These are phyloP conservation scores for Aquilaria malaccensis DNA, from an alignment of 345 rosid species.

Conservation along the genomic window DNA sequence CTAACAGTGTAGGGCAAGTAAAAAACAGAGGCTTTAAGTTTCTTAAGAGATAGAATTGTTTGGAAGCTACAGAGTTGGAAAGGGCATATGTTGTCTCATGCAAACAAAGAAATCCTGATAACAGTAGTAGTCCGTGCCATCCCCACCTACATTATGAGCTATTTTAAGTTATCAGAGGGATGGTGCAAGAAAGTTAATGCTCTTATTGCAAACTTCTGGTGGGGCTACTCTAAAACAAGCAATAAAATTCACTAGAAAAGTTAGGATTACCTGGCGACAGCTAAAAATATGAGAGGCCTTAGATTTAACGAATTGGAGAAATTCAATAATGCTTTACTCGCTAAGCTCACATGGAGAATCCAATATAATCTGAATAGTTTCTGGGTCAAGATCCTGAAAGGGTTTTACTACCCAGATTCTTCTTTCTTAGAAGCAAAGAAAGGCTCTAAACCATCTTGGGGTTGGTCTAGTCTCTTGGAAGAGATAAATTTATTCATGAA, in stretches of 20 bases:
- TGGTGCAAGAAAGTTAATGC: background rate
- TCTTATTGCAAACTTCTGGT: background rate
- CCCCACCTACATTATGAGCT: background rate
- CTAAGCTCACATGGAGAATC: background rate
- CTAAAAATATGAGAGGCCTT: background rate
- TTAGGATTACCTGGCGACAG: background rate
- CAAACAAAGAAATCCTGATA: background rate
- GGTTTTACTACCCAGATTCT: background rate
- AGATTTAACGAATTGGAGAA: background rate
- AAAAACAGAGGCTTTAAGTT: background rate
- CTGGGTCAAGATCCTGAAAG: constrained; percentile 2
- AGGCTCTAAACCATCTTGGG: too few species aligned
- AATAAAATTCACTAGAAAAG: constrained; percentile 1
- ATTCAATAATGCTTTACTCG: background rate
- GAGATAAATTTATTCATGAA: too few species aligned
- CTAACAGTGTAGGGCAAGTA: background rate
- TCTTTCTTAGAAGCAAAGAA: background rate
- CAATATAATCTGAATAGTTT: too few species aligned
- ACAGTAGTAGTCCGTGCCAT: background rate
- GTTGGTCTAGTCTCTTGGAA: too few species aligned
- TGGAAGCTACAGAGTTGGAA: background rate
- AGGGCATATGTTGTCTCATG: too few species aligned
- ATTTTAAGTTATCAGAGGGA: background rate
- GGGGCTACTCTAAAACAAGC: background rate
- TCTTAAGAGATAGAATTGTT: background rate